Evolutionary conservation across 345 rosid genomes (phyloP).

Genomic region (Rhodamnia rubescens): DNA sequence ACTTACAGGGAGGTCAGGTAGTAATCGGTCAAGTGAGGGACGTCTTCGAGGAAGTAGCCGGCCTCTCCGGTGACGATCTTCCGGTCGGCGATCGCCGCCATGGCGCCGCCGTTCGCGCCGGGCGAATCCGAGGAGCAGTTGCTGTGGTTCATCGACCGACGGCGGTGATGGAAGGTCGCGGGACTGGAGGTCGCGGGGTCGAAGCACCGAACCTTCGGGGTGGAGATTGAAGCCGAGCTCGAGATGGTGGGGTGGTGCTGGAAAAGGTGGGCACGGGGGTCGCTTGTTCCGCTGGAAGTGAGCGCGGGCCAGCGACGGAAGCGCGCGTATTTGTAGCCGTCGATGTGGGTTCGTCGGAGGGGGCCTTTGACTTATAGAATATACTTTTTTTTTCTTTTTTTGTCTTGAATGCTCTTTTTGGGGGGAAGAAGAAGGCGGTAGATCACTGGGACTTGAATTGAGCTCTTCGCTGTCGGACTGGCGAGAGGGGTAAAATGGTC

Average conservation of each 20-base stretch:
- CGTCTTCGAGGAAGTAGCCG: slow-evolving; percentile 46
- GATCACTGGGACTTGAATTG: neutral
- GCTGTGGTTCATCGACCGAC: neutral
- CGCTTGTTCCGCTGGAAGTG: neutral
- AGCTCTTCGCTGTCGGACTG: neutral
- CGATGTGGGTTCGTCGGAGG: neutral
- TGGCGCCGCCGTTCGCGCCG: neutral
- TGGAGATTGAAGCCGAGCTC: slow-evolving; percentile 21
- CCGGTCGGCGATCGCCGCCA: neutral
- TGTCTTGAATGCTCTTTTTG: neutral
- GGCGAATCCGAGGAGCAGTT: neutral
- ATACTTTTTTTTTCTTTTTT: no score
- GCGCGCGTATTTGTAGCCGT: slow-evolving; percentile 10
- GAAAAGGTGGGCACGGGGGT: neutral
- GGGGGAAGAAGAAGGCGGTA: neutral
- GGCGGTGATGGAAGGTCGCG: neutral
- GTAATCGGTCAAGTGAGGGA: slow-evolving; percentile 41
- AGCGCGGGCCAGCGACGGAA: neutral
- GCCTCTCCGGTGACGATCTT: slow-evolving; percentile 22
- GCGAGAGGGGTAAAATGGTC: neutral
- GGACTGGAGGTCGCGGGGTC: slow-evolving; percentile 13
- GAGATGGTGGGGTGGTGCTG: slow-evolving; percentile 5
- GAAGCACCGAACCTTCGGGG: slow-evolving; percentile 29
- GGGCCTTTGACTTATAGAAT: neutral
- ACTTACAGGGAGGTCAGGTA: slow-evolving; percentile 29